Evolutionary conservation across 805 yeast genomes (phyloP).

Genomic region (Candida peoriensis): DNA sequence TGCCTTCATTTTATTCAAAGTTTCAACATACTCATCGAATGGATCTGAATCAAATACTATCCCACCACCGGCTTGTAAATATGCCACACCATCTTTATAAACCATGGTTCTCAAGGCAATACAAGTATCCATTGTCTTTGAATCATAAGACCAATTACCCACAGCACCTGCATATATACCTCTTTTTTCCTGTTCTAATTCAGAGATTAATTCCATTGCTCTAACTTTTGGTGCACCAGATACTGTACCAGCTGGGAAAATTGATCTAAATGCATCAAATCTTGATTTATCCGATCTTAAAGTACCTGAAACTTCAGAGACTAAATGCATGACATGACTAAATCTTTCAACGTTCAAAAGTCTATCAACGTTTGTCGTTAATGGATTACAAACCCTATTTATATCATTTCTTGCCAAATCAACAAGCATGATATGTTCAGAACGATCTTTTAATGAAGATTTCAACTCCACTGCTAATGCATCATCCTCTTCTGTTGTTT

Average conservation of each 20-base stretch:
- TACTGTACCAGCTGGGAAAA: conserved; percentile 99
- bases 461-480: conserved; percentile 67
- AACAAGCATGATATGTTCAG: conserved; percentile 98
- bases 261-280: conserved; percentile 95
- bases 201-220: conserved; percentile 93
- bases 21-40: conserved; percentile 90
- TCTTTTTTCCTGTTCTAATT: conserved; percentile 84
- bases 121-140: conserved; percentile 94
- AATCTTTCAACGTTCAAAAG: conserved; percentile 87
- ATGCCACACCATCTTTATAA: conserved; percentile 82
- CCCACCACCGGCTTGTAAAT: conserved; percentile 98
- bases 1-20: conserved; percentile 95
- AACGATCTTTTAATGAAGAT: conserved; percentile 82
- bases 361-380: conserved; percentile 79
- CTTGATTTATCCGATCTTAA: conserved; percentile 78
- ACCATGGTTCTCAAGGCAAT: conserved; percentile 98
- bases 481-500: conserved; percentile 89
- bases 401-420: conserved; percentile 96
- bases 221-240: conserved; percentile 97
- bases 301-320: conserved; percentile 90
- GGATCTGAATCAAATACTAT: conserved; percentile 95
- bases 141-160: conserved; percentile 96
- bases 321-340: conserved; percentile 95
- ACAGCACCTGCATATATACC: conserved; percentile 99
- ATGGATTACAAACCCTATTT: conserved; percentile 90